Conservation (phyloP, 2,329 filamentous ascomycete genomes). For the Cladobotryum protrusum region DNA sequence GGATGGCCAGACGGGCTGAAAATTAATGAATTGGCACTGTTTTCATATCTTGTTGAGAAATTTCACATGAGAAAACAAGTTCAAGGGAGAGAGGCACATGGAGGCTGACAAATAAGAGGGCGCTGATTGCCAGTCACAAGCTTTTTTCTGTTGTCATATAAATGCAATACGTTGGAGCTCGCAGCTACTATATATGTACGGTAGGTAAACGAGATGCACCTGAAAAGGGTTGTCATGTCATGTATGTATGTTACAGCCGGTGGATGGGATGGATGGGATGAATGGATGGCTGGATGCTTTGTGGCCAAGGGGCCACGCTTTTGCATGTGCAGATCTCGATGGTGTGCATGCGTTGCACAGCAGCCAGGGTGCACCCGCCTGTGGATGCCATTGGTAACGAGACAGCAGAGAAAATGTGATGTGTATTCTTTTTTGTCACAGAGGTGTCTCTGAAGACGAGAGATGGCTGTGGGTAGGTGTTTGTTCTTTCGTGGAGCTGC, state of each 20-base stretch:
- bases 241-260: background rate
- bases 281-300: too few relatives aligned
- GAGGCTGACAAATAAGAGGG: background rate
- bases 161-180: background rate
- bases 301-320: constrained; percentile 3
- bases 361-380: constrained; percentile 11
- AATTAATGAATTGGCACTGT: background rate
- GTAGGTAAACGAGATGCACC: background rate
- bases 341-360: constrained; percentile 18
- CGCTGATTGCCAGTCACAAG: background rate
- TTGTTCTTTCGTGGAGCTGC: too few relatives aligned
- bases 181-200: background rate
- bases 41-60: too few relatives aligned
- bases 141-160: too few relatives aligned
- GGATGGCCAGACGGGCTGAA: background rate
- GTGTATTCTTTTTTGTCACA: too few relatives aligned
- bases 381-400: background rate
- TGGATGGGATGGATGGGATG: background rate
- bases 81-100: background rate
- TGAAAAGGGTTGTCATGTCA: background rate
- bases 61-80: too few relatives aligned
- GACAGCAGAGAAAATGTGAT: too few relatives aligned
- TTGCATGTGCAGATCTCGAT: constrained; percentile 23
- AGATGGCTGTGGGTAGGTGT: too few relatives aligned
- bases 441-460: too few relatives aligned